Evolutionary conservation across 768 basidiomycete species (phyloP), one percentile per base, ranked within the genome.

Genomic region (Boletus barrowsii): DNA sequence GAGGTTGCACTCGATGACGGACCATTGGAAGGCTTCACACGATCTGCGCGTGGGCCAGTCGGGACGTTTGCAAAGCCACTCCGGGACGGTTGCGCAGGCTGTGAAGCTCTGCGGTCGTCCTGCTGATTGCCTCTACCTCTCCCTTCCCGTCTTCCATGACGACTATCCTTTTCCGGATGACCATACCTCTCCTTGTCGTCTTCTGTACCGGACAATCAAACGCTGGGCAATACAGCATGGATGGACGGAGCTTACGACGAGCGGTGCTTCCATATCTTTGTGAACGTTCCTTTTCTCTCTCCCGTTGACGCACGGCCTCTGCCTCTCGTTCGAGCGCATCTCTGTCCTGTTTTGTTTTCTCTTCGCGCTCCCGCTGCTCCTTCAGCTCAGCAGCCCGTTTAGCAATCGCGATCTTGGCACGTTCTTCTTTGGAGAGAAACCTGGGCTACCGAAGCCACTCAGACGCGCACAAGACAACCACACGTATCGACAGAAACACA

Each of bases 371-470:
- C 55, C 79, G 84, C 64, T 91, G 81, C 42, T 83, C 83, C 47
- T 75, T 80, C 39, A 98, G 87, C 67, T 98, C 95, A 54, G 88
- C 81, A 18, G 86, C 81, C 14, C 96, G 86, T 62, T 91, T 90
- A 15, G 87, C 85, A 56, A 98, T 89, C 4, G 96, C 96, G 35
- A 97, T 73, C 65, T 84, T 83, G 17, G 91, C 92, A 46, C 96
- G 84, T 64, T 97, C 90, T 60, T 94, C 91, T 72, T 91, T 98
- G 3, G 90, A 83, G 14, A 98, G 77, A 76, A 98, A 98, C 72
- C 85, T 96, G 35, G 96, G 96, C 94, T 98, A 72, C 30, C 48
- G 29, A 57, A 45, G 11, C 15, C 46, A 30, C 29, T 13, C 36
- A 36, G 42, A 47, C 58, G 46, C 57, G 58, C 29, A 32, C 26